Evolutionary conservation across 2,329 filamentous ascomycete species (phyloP), one percentile per base, ranked within the genome.

Genomic region (Beauveria australis): DNA sequence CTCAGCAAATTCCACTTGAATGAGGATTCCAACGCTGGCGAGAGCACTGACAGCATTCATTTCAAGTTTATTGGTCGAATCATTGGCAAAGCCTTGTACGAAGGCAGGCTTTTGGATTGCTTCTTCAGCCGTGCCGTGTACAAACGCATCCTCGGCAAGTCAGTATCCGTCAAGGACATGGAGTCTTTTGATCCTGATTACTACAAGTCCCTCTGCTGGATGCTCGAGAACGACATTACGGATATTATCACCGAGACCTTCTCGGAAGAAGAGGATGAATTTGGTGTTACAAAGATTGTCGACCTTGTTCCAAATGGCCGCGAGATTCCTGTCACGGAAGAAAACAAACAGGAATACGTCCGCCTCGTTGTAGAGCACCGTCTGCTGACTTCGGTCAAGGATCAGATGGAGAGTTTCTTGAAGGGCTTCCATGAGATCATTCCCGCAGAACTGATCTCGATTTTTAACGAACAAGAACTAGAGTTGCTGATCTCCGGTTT

Each of bases 1-100:
- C 83, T 95, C 64, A 97, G 93, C 60, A 61, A 61, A 30, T 61
- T 52, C 19, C 60, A 61, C 40, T 40, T 49, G 48, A 55, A 61
- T 30, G 53, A 57, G n/a, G 53, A 51, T 3, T 43, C 52, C 19
- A 40, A 61, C 74, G 87, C 87, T 49, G 88, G 97, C 82, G 99
- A 99, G 72, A 88, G 90, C 40, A 93, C 99, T 75, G 95, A 99
- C 78, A 76, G 97, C 62, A 86, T 91, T 79, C 99, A 97, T 83
- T 99, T 99, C 85, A 97, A 97, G 73, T 99, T 99, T 76, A 97
- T 99, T 69, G 94, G 94, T 47, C 90, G 94, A 54, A 92, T 99
- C 75, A 99, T 99, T 67, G 95, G 94, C 69, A 99, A 99, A 76
- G 94, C 94, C 43, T 81, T 99, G 53, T 99, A 97, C 73, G 95